Evolutionary conservation across 495 filamentous ascomycete species (phyloP).

Genomic region (Podospora tetraspora): DNA sequence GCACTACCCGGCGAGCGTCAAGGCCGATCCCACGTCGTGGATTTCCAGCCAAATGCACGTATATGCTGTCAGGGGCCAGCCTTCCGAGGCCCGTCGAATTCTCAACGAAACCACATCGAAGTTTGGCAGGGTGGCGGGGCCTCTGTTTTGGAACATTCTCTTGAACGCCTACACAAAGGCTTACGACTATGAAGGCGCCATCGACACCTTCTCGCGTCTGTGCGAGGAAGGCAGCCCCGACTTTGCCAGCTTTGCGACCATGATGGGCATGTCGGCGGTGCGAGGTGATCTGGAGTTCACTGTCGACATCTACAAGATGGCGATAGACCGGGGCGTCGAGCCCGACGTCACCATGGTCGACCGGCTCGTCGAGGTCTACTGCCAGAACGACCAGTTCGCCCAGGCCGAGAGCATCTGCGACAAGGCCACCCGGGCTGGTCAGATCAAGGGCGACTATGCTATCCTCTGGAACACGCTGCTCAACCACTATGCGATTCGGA

Average conservation of each 20-base stretch:
- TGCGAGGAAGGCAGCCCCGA: constrained; percentile 46
- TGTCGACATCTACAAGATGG: constrained; percentile 55
- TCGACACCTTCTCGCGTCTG: constrained; percentile 55
- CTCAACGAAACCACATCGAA: constrained; percentile 56
- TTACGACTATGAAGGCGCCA: constrained; percentile 58
- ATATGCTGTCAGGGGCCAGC: constrained; percentile 59
- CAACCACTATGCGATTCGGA: constrained; percentile 56
- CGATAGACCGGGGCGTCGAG: constrained; percentile 39
- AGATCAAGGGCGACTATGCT: constrained; percentile 41
- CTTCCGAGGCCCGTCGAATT: constrained; percentile 48
- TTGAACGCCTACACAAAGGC: constrained; percentile 63
- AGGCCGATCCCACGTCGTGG: constrained; percentile 30
- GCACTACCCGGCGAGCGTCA: constrained; percentile 32
- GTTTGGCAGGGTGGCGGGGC: constrained; percentile 50
- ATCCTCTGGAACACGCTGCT: constrained; percentile 77
- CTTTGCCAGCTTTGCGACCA: constrained; percentile 57
- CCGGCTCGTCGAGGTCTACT: constrained; percentile 62
- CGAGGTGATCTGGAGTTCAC: constrained; percentile 69
- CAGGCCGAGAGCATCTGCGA: constrained; percentile 57
- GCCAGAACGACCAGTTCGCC: constrained; percentile 53
- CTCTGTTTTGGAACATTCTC: constrained; percentile 66
- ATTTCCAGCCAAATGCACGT: constrained; percentile 54
- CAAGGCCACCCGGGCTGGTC: constrained; percentile 34
- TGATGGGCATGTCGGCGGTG: constrained; percentile 67
- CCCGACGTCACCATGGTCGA: constrained; percentile 51